Percentiles rank a stretch among this genome's conserved stretches.
Conservation (phyloP, 2,329 filamentous ascomycete species). For the Proliferodiscus dingleyae region DNA sequence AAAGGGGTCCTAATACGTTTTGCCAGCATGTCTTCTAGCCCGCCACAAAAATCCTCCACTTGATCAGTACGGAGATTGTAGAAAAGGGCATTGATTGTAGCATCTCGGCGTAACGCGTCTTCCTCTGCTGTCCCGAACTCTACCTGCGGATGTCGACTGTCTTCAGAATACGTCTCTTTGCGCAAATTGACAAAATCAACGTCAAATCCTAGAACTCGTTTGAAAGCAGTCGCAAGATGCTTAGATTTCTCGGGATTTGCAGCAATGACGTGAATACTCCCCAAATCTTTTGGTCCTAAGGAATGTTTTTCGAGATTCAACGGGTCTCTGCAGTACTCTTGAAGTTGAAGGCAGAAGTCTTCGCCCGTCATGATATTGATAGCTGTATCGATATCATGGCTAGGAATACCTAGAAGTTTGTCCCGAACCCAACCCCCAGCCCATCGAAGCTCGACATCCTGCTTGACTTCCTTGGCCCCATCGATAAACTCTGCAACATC, state of each 20-base stretch:
- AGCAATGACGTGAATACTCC: conserved; percentile 79
- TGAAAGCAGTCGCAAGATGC: conserved; percentile 87
- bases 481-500: conserved; percentile 74
- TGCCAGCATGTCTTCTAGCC: conserved; percentile 67
- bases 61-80: conserved; percentile 79
- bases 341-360: conserved; percentile 65
- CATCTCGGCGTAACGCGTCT: conserved; percentile 84
- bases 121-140: conserved; percentile 91
- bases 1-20: conserved; percentile 79
- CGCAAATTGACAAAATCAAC: conserved; percentile 92
- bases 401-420: conserved; percentile 67
- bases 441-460: conserved; percentile 65
- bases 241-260: conserved; percentile 96
- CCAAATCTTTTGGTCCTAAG: conserved; percentile 55
- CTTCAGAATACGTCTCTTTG: conserved; percentile 84
- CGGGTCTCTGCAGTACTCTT: conserved; percentile 59
- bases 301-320: conserved; percentile 58
- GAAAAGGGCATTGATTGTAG: conserved; percentile 92
- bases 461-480: conserved; percentile 39
- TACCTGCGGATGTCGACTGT: conserved; percentile 85
- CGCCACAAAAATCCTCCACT: conserved; percentile 83
- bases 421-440: conserved; percentile 87
- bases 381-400: conserved; percentile 79
- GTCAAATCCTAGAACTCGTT: conserved; percentile 78
- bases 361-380: conserved; percentile 83